Percentiles rank a stretch among this genome's conserved stretches.
Conservation (phyloP, 768 basidiomycete species). For the Amanita phalloides region DNA sequence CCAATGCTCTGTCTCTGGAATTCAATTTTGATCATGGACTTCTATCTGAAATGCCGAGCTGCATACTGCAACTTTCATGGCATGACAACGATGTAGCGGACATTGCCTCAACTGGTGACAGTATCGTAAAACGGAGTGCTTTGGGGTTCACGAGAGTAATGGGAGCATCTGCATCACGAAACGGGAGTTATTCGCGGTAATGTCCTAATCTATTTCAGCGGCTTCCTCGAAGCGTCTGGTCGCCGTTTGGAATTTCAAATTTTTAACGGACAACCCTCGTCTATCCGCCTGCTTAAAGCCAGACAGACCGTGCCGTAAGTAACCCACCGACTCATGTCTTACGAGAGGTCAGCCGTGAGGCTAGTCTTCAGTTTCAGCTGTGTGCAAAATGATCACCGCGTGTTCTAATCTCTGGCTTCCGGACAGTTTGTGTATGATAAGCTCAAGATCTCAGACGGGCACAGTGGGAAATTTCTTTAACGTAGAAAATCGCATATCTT, state of each 20-base stretch:
- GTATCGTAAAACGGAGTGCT: neutral
- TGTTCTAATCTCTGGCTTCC: neutral
- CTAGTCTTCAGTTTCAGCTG: neutral
- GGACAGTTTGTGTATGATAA: constrained; percentile 6
- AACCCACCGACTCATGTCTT: constrained; percentile 1
- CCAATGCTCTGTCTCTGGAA: neutral
- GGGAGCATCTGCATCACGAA: constrained; percentile 1
- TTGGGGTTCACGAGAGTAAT: constrained; percentile 1
- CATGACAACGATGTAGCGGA: neutral
- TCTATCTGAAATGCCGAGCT: neutral
- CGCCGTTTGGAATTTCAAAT: constrained; percentile 5
- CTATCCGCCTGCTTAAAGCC: neutral
- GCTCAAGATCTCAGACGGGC: neutral
- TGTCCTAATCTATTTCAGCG: neutral
- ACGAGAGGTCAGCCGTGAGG: neutral
- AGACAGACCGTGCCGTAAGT: constrained; percentile 4
- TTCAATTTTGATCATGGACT: neutral
- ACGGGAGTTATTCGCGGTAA: constrained; percentile 2
- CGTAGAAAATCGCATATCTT: neutral
- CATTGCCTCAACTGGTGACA: neutral
- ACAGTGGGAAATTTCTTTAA: neutral
- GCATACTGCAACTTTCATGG: neutral
- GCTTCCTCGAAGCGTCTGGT: constrained; percentile 4
- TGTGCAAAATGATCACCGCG: neutral
- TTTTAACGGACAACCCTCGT: constrained; percentile 3